phyloP scores from a whole-genome alignment of 2,329 filamentous ascomycete species.

The Mycosphaerelloides madeirae region DNA sequence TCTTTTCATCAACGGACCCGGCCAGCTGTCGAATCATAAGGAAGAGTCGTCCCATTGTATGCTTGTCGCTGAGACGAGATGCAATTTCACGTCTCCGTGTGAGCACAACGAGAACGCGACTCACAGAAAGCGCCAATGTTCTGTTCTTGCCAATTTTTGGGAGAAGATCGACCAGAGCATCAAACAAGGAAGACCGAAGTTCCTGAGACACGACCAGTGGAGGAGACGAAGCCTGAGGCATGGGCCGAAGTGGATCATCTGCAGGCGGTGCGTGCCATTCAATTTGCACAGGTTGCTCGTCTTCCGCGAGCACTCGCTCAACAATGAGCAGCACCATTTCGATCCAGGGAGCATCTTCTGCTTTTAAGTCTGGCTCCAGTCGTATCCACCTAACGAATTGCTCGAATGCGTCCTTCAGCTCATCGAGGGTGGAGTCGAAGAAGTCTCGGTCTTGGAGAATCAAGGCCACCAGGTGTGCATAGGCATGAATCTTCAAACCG shows the following conservation, averaged over 20 bases:
- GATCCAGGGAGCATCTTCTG: constrained; percentile 85
- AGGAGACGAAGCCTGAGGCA: constrained; percentile 55
- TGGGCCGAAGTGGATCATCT: constrained; percentile 33
- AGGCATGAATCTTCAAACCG: constrained; percentile 75
- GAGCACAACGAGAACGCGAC: constrained; percentile 79
- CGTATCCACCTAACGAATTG: constrained; percentile 76
- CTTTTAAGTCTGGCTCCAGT: constrained; percentile 59
- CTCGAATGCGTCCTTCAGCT: constrained; percentile 70
- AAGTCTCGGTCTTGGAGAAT: constrained; percentile 79
- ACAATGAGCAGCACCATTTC: constrained; percentile 84
- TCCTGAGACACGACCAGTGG: constrained; percentile 60
- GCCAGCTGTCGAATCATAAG: constrained; percentile 92
- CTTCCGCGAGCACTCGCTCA: constrained; percentile 84
- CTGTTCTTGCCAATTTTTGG: constrained; percentile 85
- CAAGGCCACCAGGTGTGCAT: constrained; percentile 84
- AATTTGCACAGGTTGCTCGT: constrained; percentile 72
- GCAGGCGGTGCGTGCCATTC: constrained; percentile 56
- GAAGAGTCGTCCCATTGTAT: constrained; percentile 83
- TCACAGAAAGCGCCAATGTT: constrained; percentile 73
- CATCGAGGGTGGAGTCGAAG: constrained; percentile 69
- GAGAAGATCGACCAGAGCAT: constrained; percentile 74
- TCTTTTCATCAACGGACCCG: constrained; percentile 67
- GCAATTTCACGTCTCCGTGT: constrained; percentile 75
- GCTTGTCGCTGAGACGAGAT: constrained; percentile 73
- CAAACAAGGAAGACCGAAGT: constrained; percentile 67